These are phyloP conservation scores for Neofusicoccum umdonicola DNA, from an alignment of 2,329 filamentous ascomycete species.

Conservation along the genomic window DNA sequence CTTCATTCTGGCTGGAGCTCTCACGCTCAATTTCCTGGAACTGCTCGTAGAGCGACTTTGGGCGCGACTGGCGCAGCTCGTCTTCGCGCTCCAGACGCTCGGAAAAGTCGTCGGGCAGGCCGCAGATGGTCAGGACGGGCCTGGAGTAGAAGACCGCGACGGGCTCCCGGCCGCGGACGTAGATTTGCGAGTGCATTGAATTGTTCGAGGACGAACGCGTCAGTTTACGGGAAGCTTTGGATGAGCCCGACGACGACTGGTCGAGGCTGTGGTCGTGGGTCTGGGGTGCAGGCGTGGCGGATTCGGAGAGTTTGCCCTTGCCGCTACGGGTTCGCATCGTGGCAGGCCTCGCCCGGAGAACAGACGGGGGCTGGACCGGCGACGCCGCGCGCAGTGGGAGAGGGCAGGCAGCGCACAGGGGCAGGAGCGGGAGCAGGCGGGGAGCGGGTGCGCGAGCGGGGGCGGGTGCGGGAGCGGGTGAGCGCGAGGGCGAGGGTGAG, in stretches of 20 bases:
- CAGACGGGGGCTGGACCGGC: neutral
- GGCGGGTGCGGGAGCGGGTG: neutral
- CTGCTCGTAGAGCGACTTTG: conserved; percentile 15
- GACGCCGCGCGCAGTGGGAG: neutral
- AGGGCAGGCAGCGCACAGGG: neutral
- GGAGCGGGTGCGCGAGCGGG: too few relatives aligned
- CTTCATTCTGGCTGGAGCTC: conserved; percentile 14
- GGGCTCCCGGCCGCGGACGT: conserved; percentile 22
- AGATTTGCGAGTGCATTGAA: conserved; percentile 29
- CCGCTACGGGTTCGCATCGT: conserved; percentile 19
- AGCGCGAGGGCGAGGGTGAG: neutral
- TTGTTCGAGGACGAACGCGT: conserved; percentile 37
- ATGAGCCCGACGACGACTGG: conserved; percentile 2
- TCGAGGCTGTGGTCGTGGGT: conserved; percentile 11
- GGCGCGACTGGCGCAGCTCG: neutral
- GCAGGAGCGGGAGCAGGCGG: neutral
- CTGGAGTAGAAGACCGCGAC: conserved; percentile 33
- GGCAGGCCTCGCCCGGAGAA: neutral
- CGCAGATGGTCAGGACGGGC: conserved; percentile 35
- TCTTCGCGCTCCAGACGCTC: conserved; percentile 9
- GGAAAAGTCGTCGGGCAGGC: conserved; percentile 22
- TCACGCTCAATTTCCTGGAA: conserved; percentile 17
- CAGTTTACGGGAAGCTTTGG: conserved; percentile 22
- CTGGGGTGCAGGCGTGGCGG: conserved; percentile 15
- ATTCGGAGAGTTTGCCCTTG: conserved; percentile 17